Evolutionary conservation across 306 rosid species (phyloP), one percentile per base, ranked within the genome.

Genomic region (Heteromeles arbutifolia): DNA sequence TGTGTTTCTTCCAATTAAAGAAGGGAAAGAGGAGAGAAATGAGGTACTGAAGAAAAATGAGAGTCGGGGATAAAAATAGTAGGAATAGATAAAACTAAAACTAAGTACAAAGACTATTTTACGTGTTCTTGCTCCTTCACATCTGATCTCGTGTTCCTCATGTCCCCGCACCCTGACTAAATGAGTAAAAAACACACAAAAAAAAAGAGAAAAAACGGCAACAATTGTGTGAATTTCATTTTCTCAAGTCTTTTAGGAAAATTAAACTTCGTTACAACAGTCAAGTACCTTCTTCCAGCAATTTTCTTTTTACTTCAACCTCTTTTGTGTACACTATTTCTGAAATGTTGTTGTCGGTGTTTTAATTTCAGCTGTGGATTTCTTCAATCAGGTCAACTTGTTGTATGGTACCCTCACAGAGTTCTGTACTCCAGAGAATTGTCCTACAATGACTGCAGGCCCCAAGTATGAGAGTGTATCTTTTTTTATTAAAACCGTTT

Each of bases 361-460:
- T 84, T 77, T 69, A 71, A 72, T 83, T 88, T 80, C 97, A 96
- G 98, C 98, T 78, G 99, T 96, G 74, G 99, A 96, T 88, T 96
- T 96, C 87, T 96, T 96, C 94, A 96, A 96, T 85, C 99, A 96
- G 88, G 98, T 92, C 92, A 92, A 96, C 88, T 92, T 96, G 87
- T 95, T 96, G 41, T 96, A 82, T 81, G 98, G 98, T 69, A 96
- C 99, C 84, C 98, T 96, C 84, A 96, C 97, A 69, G 99, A 92
- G 84, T 96, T 96, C 88, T 96, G 98, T 74, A 96, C 96, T 77
- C 81, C 97, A 10, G 96, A 96, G 84, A 92, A 84, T 87, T 96
- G 99, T 76, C 97, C 97, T 69, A 96, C 99, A 70, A 96, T 96
- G 99, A 89, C 97, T 82, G 99, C 98, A 52, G 99, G 99, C 77